Base-by-base conservation (phyloP, 1,284 basidiomycete species). In the Schizophyllum commune region DNA sequence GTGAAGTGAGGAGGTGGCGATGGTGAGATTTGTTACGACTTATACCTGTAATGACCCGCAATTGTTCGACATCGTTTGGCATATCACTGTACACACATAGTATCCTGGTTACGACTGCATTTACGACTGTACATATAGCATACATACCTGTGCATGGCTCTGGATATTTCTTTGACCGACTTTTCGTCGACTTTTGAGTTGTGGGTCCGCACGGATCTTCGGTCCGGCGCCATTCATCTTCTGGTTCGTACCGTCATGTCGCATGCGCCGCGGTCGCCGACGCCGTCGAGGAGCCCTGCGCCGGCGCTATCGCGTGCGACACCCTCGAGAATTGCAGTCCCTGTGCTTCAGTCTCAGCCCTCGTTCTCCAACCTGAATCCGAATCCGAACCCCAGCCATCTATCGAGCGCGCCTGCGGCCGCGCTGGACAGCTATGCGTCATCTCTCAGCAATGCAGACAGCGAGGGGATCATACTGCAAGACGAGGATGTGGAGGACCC, bases 381-480 rank as follows among this genome's bases (percentile, higher is more conserved):
- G 58, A 66, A 65, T 63, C 65, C 66, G 61, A 64, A 65, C 62
- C 68, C 65, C 55, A 56, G 65, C 71, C 52, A 58, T 69, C 60
- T 67, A 74, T 60, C 62, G 68, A 59, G 63, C 65, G 39, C 66
- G 66, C 68, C 70, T 62, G 60, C 65, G 56, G 69, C 74, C 22
- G 70, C 73, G 55, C 73, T 81, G 47, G 81, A 83, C 65, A 89
- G 87, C 70, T 84, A 85, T 27, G 80, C 85, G 53, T 88, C 88
- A 56, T 89, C 88, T 52, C 76, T 86, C 22, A 75, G 82, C 65
- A 83, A 86, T 67, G 68, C 86, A 68, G 85, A 87, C 64, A 72
- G 83, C 56, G 86, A 88, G 65, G 83, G 85, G 7, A 85, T 89
- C 58, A 74, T 91, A 47, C 76, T 89, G 55, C 82, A 84, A 65